Conservation (phyloP, 2,329 filamentous ascomycete genomes). For the Lasiodiplodia gonubiensis region DNA sequence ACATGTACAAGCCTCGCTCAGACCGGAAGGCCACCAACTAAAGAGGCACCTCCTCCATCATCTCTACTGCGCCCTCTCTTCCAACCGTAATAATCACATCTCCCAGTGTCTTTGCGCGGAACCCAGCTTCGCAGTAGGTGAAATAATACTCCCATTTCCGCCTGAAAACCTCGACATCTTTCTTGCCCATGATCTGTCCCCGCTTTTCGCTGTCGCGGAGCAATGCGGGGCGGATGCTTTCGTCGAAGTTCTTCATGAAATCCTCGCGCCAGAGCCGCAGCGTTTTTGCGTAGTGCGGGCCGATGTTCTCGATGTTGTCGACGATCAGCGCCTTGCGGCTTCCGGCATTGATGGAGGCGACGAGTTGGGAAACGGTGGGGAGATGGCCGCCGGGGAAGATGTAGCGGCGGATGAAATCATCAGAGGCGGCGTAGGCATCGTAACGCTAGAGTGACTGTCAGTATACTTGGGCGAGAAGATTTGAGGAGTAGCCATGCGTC, state of each 20-base stretch:
- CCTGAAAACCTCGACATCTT: constrained; percentile 69
- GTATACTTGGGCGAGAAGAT: neutral
- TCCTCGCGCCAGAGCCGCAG: constrained; percentile 71
- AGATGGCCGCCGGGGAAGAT: constrained; percentile 81
- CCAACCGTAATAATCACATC: constrained; percentile 75
- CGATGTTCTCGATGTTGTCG: constrained; percentile 73
- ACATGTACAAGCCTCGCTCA: neutral
- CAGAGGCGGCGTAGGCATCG: constrained; percentile 67
- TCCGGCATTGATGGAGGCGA: constrained; percentile 66
- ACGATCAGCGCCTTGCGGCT: constrained; percentile 68
- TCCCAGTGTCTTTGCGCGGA: constrained; percentile 72
- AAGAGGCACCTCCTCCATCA: constrained; percentile 73
- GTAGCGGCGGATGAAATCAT: constrained; percentile 78
- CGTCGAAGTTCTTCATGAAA: constrained; percentile 68
- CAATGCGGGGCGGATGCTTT: constrained; percentile 65
- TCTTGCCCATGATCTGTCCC: constrained; percentile 57
- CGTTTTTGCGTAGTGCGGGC: constrained; percentile 74
- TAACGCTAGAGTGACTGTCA: constrained; percentile 52
- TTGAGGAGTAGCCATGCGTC: neutral
- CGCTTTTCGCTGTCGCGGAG: constrained; percentile 59
- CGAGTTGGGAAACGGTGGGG: constrained; percentile 69
- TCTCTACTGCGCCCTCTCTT: constrained; percentile 67
- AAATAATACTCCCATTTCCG: constrained; percentile 82
- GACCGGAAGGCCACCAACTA: constrained; percentile 41
- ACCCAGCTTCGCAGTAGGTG: constrained; percentile 75